Evolutionary conservation across 768 basidiomycete species (phyloP).

Genomic region (Phanerochaete sordida): DNA sequence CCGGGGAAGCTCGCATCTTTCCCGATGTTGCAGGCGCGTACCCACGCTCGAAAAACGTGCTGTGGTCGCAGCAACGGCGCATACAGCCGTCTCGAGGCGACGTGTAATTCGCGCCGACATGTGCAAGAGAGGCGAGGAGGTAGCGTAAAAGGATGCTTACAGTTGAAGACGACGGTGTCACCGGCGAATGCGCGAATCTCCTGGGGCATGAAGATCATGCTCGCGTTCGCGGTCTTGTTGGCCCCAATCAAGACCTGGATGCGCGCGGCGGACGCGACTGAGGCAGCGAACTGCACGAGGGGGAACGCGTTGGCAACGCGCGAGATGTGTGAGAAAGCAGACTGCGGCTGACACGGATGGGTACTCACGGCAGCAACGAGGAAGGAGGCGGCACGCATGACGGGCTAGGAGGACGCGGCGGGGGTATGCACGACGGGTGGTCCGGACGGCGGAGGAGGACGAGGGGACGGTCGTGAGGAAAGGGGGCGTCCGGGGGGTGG

Average conservation of each 20-base stretch:
- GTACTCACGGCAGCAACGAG: slow-evolving; percentile 19
- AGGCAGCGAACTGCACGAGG: slow-evolving; percentile 8
- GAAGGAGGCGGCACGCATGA: slow-evolving; percentile 19
- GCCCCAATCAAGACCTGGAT: slow-evolving; percentile 43
- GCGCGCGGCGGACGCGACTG: slow-evolving; percentile 30
- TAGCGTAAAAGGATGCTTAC: slow-evolving; percentile 28
- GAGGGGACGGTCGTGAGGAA: slow-evolving; percentile 16
- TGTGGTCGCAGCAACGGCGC: not conserved
- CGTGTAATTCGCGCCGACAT: too few species aligned
- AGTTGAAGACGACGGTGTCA: slow-evolving; percentile 56
- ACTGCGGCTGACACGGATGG: not conserved
- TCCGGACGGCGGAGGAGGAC: slow-evolving; percentile 8
- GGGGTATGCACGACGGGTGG: not conserved
- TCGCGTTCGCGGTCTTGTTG: slow-evolving; percentile 41
- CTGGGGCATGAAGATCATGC: slow-evolving; percentile 43
- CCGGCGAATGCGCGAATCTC: slow-evolving; percentile 40
- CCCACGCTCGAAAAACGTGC: not conserved
- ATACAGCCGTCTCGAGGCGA: too few species aligned
- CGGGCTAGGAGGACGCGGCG: slow-evolving; percentile 1
- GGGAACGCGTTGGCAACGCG: not conserved
- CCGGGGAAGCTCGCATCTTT: not conserved
- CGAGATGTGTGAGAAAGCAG: not conserved
- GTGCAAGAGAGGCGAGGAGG: too few species aligned
- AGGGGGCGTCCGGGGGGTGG: slow-evolving; percentile 9
- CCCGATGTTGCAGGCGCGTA: not conserved